Evolutionary conservation across 495 filamentous ascomycete species (phyloP).

Genomic region (Oleoguttula mirabilis): DNA sequence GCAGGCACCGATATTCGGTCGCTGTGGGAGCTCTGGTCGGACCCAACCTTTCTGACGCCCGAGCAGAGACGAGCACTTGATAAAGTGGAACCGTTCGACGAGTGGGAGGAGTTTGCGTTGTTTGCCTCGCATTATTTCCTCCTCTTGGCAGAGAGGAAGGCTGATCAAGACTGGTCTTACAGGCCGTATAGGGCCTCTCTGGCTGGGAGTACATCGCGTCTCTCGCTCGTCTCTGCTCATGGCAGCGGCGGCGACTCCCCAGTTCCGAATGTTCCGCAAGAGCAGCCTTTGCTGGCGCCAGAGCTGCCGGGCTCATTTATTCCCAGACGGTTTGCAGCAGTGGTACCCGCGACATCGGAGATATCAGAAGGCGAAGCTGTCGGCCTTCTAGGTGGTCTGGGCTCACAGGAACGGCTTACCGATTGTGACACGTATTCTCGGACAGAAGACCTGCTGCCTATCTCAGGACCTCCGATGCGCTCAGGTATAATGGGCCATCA

Average conservation of each 20-base stretch:
- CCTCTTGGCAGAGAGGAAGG: slow-evolving; percentile 42
- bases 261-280: slow-evolving; percentile 33
- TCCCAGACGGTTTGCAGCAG: slow-evolving; percentile 12
- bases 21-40: slow-evolving; percentile 71
- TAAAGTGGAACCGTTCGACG: slow-evolving; percentile 70
- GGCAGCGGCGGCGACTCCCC: slow-evolving; percentile 27
- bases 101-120: slow-evolving; percentile 90
- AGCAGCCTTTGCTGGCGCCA: slow-evolving; percentile 7
- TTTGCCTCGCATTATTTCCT: slow-evolving; percentile 82
- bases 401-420: slow-evolving; percentile 38
- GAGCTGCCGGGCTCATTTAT: slow-evolving; percentile 10
- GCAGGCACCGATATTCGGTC: slow-evolving; percentile 41
- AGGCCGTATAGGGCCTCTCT: slow-evolving; percentile 6
- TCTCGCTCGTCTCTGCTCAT: background rate
- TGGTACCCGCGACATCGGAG: slow-evolving; percentile 14
- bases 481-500: slow-evolving; percentile 64
- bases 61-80: slow-evolving; percentile 48
- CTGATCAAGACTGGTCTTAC: slow-evolving; percentile 10
- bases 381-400: slow-evolving; percentile 40
- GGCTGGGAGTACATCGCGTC: slow-evolving; percentile 10
- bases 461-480: slow-evolving; percentile 30
- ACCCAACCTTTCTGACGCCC: slow-evolving; percentile 45
- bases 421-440: slow-evolving; percentile 47
- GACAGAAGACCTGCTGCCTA: slow-evolving; percentile 16
- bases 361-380: slow-evolving; percentile 22